phyloP scores from a whole-genome alignment of 2,329 filamentous ascomycete species.

The Trichoderma atrobrunneum region DNA sequence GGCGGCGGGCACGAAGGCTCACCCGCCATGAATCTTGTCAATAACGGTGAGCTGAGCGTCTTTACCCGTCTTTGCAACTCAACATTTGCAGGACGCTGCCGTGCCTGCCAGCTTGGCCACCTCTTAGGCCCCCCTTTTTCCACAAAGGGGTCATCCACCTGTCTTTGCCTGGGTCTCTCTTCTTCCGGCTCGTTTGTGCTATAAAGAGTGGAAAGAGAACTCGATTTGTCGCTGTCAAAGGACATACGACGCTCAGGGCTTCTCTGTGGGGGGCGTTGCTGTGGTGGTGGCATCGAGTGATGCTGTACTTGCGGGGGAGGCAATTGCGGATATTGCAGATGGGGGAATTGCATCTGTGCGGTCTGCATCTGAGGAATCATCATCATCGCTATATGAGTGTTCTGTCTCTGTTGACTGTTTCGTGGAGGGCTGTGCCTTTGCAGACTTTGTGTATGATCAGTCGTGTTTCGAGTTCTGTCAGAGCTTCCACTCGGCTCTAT shows the following conservation, averaged over 20 bases:
- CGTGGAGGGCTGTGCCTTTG: neutral
- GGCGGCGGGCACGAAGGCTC: slow-evolving; percentile 16
- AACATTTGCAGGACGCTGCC: neutral
- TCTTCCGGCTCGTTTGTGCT: slow-evolving; percentile 51
- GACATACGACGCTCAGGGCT: slow-evolving; percentile 31
- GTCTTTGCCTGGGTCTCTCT: slow-evolving; percentile 22
- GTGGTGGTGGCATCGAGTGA: neutral
- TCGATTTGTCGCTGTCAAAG: slow-evolving; percentile 46
- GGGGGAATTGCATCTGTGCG: neutral
- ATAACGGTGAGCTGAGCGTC: neutral
- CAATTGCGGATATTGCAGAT: slow-evolving; percentile 7
- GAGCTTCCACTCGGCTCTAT: neutral
- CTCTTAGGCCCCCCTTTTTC: slow-evolving; percentile 20
- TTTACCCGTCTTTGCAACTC: slow-evolving; percentile 5
- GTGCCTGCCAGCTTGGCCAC: slow-evolving; percentile 3
- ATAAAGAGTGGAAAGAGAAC: slow-evolving; percentile 55
- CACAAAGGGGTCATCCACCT: slow-evolving; percentile 34
- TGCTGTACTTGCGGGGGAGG: neutral
- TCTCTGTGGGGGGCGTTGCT: slow-evolving; percentile 19
- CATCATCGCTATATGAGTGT: neutral
- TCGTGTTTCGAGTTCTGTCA: slow-evolving; percentile 3
- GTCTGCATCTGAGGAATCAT: neutral
- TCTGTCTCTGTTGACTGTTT: slow-evolving; percentile 18
- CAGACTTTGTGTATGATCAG: slow-evolving; percentile 15
- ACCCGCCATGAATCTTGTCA: neutral